Conservation (phyloP, 306 rosid genomes). For the Casuarina cunninghamiana region DNA sequence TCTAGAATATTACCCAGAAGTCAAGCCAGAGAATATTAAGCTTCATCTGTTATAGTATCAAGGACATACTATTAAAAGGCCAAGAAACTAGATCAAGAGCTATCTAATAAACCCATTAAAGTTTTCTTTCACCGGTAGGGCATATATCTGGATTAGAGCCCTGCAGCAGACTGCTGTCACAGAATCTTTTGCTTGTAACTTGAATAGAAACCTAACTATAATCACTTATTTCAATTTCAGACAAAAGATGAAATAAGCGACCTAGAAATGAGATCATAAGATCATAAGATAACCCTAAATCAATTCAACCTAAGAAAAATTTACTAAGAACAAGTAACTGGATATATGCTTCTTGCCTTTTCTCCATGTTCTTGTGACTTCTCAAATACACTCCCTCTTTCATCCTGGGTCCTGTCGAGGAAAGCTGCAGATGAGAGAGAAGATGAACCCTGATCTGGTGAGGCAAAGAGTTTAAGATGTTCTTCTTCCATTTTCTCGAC, state of each 20-base stretch:
- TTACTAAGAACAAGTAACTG: neutral
- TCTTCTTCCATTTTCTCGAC: constrained; percentile 35
- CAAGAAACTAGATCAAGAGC: neutral
- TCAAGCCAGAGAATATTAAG: neutral
- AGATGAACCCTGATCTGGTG: constrained; percentile 39
- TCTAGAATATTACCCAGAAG: neutral
- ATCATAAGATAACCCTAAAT: neutral
- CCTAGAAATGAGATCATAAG: neutral
- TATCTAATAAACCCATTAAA: neutral
- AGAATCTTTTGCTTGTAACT: neutral
- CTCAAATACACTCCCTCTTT: constrained; percentile 22
- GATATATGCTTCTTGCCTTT: constrained; percentile 46
- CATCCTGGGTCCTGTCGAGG: constrained; percentile 35
- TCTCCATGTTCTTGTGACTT: constrained; percentile 31
- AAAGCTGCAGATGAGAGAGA: constrained; percentile 37
- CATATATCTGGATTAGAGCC: too few species aligned
- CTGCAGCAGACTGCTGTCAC: too few species aligned
- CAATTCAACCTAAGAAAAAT: neutral
- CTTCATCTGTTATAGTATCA: neutral
- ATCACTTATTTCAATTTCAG: neutral
- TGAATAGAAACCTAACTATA: neutral
- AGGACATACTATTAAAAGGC: neutral
- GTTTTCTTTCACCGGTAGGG: neutral
- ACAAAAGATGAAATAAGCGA: neutral
- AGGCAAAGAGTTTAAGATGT: constrained; percentile 27